Evolutionary conservation across 2,329 filamentous ascomycete species (phyloP).

Genomic region (Stagonosporopsis tanaceti): DNA sequence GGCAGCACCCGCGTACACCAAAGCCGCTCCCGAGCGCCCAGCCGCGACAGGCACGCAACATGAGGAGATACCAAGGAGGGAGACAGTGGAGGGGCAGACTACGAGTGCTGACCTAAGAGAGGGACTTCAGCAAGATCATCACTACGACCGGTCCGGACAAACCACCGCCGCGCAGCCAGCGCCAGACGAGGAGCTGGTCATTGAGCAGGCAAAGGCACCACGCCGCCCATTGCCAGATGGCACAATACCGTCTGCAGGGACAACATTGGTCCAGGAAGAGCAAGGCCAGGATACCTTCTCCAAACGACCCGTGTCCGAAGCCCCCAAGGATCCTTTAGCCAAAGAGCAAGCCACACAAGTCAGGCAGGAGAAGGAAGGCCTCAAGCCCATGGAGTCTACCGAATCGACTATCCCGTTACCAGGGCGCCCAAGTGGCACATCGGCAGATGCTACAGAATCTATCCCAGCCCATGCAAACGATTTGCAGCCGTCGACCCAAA

Average conservation of each 20-base stretch:
- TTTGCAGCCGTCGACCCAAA: slow-evolving; percentile 45
- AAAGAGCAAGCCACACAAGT: slow-evolving; percentile 31
- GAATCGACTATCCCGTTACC: slow-evolving; percentile 54
- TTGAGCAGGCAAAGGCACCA: slow-evolving; percentile 57
- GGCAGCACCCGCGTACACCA: slow-evolving; percentile 47
- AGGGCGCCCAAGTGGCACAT: slow-evolving; percentile 36
- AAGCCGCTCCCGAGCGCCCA: slow-evolving; percentile 31
- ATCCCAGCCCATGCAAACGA: slow-evolving; percentile 62
- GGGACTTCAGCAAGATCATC: slow-evolving; percentile 60
- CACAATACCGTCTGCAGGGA: slow-evolving; percentile 55
- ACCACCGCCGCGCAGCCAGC: slow-evolving; percentile 52
- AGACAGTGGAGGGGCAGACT: slow-evolving; percentile 37
- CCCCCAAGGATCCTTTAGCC: slow-evolving; percentile 48
- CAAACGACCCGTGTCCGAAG: slow-evolving; percentile 42
- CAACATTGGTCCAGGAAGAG: slow-evolving; percentile 37
- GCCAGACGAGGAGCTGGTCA: slow-evolving; percentile 51
- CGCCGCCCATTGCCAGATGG: slow-evolving; percentile 59
- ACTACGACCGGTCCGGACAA: slow-evolving; percentile 55
- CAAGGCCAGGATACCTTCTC: slow-evolving; percentile 48
- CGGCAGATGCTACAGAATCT: slow-evolving; percentile 59
- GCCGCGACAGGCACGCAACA: slow-evolving; percentile 28
- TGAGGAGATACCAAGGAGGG: slow-evolving; percentile 40
- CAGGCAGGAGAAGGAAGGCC: slow-evolving; percentile 33
- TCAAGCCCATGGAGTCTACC: slow-evolving; percentile 50
- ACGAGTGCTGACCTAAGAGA: slow-evolving; percentile 34